These are phyloP conservation scores for Chaetomiaceae sp. DNA, from an alignment of 2,329 filamentous ascomycete genomes.

Conservation along the genomic window DNA sequence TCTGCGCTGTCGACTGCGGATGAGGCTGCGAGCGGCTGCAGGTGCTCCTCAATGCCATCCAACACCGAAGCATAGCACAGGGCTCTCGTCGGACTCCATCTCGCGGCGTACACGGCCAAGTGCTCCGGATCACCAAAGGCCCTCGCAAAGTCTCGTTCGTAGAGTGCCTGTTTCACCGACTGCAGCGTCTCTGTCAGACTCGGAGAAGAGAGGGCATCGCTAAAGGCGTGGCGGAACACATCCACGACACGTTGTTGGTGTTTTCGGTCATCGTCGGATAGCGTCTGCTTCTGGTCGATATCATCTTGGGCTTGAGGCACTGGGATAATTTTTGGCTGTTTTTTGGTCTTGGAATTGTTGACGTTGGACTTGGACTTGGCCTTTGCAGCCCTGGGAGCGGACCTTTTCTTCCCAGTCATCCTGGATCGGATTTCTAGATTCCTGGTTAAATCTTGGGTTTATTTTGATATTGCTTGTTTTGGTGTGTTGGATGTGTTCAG, in stretches of 20 bases:
- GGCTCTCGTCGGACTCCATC: slow-evolving; percentile 86
- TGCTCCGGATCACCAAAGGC: slow-evolving; percentile 71
- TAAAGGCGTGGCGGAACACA: slow-evolving; percentile 65
- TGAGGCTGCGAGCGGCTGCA: slow-evolving; percentile 25
- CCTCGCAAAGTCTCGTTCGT: slow-evolving; percentile 72
- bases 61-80: slow-evolving; percentile 70
- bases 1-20: neutral
- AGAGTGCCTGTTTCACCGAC: slow-evolving; percentile 79
- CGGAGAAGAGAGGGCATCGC: slow-evolving; percentile 42
- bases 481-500: slow-evolving; percentile 1
- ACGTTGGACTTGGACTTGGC: neutral
- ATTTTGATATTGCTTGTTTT: slow-evolving; percentile 15
- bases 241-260: slow-evolving; percentile 50
- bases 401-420: slow-evolving; percentile 8
- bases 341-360: neutral
- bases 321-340: neutral
- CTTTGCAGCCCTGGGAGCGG: neutral
- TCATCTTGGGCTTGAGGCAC: neutral
- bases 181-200: slow-evolving; percentile 60
- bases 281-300: neutral
- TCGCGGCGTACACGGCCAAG: slow-evolving; percentile 76
- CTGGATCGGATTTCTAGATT: neutral
- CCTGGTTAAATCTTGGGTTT: neutral
- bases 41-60: slow-evolving; percentile 32
- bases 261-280: slow-evolving; percentile 8